Conservation (phyloP, 2,329 filamentous ascomycete genomes). For the Sphaerostilbella broomeana region DNA sequence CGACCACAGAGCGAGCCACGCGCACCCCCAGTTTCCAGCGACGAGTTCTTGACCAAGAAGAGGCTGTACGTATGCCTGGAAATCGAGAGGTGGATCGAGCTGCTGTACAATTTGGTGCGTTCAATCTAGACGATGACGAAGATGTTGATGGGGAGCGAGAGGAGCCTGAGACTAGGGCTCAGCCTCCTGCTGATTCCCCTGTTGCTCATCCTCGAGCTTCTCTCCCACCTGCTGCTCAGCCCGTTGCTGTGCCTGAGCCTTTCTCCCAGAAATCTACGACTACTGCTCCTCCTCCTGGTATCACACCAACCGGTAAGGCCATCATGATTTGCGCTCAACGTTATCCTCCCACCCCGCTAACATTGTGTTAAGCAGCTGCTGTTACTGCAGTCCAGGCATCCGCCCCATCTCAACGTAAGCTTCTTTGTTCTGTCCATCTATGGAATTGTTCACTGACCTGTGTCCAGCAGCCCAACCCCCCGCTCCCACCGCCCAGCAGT, state of each 20-base stretch:
- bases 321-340: too few relatives aligned
- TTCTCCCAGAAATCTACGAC: slow-evolving; percentile 51
- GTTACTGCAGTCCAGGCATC: slow-evolving; percentile 22
- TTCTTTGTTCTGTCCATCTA: background rate
- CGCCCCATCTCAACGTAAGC: slow-evolving; percentile 24
- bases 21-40: slow-evolving; percentile 78
- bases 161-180: slow-evolving; percentile 87
- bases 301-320: slow-evolving; percentile 28
- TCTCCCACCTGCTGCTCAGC: slow-evolving; percentile 64
- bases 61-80: slow-evolving; percentile 95
- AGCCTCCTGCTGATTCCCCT: slow-evolving; percentile 89
- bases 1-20: slow-evolving; percentile 53
- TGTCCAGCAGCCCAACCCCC: slow-evolving; percentile 39
- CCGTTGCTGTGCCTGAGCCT: slow-evolving; percentile 47
- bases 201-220: slow-evolving; percentile 78
- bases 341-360: slow-evolving; percentile 13
- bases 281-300: slow-evolving; percentile 32
- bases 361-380: slow-evolving; percentile 14
- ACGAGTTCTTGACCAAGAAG: slow-evolving; percentile 86
- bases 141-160: slow-evolving; percentile 93
- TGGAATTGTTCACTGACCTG: slow-evolving; percentile 12
- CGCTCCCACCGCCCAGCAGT: slow-evolving; percentile 56
- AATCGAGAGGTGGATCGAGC: slow-evolving; percentile 92
- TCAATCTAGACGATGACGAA: slow-evolving; percentile 81
- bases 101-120: slow-evolving; percentile 92